Percentiles rank a stretch among this genome's conserved stretches.
These are phyloP conservation scores for Ilyonectria robusta DNA, from an alignment of 2,329 filamentous ascomycete species.

Conservation along the genomic window DNA sequence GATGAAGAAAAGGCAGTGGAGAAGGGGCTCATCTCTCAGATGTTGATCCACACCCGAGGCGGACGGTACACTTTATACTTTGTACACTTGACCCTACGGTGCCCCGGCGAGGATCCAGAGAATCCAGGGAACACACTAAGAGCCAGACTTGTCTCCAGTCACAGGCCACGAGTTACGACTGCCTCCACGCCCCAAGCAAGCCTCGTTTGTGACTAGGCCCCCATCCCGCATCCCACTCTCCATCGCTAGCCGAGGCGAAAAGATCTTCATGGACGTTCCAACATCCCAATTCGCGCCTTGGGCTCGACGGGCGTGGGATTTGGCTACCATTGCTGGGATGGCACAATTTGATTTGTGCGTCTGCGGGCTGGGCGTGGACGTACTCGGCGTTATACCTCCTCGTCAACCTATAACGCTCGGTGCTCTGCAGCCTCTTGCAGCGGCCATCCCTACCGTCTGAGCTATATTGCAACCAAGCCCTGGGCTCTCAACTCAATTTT, in stretches of 20 bases:
- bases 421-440: neutral
- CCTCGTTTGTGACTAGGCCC: constrained; percentile 13
- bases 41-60: constrained; percentile 5
- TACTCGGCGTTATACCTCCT: neutral
- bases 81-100: neutral
- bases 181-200: constrained; percentile 11
- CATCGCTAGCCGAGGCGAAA: constrained; percentile 12
- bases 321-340: neutral
- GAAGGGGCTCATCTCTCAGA: neutral
- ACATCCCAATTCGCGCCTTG: constrained; percentile 20
- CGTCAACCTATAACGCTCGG: neutral
- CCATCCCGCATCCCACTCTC: constrained; percentile 4
- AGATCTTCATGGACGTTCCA: constrained; percentile 19
- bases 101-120: neutral
- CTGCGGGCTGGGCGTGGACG: constrained; percentile 2
- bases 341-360: constrained; percentile 6
- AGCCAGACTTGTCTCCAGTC: constrained; percentile 7
- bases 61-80: constrained; percentile 16
- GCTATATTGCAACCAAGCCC: constrained; percentile 4
- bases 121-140: neutral
- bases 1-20: neutral
- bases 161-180: constrained; percentile 9
- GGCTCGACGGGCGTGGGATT: constrained; percentile 8
- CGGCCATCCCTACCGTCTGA: constrained; percentile 18
- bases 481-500: neutral